phyloP scores from a whole-genome alignment of 345 rosid species.

The Salix exigua region DNA sequence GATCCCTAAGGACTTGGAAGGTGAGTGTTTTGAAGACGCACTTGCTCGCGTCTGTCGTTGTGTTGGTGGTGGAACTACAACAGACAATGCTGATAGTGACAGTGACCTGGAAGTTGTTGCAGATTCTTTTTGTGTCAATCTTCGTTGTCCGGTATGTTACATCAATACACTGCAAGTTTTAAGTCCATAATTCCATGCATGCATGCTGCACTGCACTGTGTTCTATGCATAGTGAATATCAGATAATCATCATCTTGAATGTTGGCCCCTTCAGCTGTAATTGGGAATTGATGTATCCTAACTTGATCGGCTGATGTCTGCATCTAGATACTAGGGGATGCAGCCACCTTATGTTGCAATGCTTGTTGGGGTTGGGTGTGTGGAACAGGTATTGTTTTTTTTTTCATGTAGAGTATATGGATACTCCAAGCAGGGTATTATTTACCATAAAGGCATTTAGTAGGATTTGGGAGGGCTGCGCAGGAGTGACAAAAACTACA shows the following conservation, averaged over 20 bases:
- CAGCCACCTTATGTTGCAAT: not conserved
- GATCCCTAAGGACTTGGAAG: slow-evolving; percentile 82
- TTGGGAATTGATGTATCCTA: too few species aligned
- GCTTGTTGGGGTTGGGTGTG: not conserved
- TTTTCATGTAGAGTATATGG: not conserved
- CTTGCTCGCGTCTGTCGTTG: slow-evolving; percentile 89
- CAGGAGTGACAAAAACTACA: not conserved
- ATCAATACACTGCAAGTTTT: not conserved
- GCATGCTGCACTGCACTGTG: not conserved
- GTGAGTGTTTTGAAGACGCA: slow-evolving; percentile 81
- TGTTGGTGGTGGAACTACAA: slow-evolving; percentile 77
- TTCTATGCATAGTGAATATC: not conserved
- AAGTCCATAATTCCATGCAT: not conserved
- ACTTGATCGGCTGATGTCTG: not conserved
- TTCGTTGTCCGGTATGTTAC: slow-evolving; percentile 92
- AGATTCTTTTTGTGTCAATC: slow-evolving; percentile 68
- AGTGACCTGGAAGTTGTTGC: slow-evolving; percentile 99
- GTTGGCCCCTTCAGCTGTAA: not conserved
- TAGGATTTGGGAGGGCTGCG: not conserved
- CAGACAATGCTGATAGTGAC: slow-evolving; percentile 85
- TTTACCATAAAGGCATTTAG: not conserved
- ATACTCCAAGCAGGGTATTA: not conserved
- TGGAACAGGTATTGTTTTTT: not conserved
- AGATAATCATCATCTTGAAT: not conserved
- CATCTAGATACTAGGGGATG: not conserved